Conservation (phyloP, 2,329 filamentous ascomycete genomes). For the Biscogniauxia marginata region DNA sequence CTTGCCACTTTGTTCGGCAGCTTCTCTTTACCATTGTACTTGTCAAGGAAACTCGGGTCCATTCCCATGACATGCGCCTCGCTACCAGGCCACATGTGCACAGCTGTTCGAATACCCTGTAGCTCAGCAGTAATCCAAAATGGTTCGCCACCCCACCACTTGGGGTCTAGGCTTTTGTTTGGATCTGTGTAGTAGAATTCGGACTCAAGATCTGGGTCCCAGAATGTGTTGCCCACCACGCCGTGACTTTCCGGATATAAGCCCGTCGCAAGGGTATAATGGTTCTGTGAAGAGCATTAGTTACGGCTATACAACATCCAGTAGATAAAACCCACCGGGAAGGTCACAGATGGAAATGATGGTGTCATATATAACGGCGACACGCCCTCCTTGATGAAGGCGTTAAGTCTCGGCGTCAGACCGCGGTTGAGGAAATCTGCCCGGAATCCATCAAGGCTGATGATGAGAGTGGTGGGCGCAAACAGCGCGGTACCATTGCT, state of each 20-base stretch:
- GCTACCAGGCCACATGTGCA: slow-evolving; percentile 99
- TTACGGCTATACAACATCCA: background rate
- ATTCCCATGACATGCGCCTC: slow-evolving; percentile 79
- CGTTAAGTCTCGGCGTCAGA: slow-evolving; percentile 77
- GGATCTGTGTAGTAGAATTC: slow-evolving; percentile 90
- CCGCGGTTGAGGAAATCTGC: slow-evolving; percentile 86
- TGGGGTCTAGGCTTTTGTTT: slow-evolving; percentile 70
- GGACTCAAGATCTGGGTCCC: slow-evolving; percentile 73
- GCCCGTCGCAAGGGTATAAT: slow-evolving; percentile 90
- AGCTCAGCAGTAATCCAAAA: slow-evolving; percentile 91
- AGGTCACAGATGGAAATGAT: slow-evolving; percentile 94
- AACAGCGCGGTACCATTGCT: slow-evolving; percentile 89
- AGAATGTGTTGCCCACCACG: slow-evolving; percentile 91
- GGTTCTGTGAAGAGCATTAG: slow-evolving; percentile 51
- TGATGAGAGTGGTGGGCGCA: slow-evolving; percentile 85
- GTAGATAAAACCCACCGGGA: slow-evolving; percentile 53
- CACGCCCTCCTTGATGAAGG: slow-evolving; percentile 77
- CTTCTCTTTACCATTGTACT: slow-evolving; percentile 75
- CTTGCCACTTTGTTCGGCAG: slow-evolving; percentile 74
- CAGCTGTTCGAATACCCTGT: slow-evolving; percentile 72
- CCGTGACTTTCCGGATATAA: slow-evolving; percentile 92
- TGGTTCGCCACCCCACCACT: slow-evolving; percentile 95
- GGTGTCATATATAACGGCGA: slow-evolving; percentile 91
- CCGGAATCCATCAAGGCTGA: slow-evolving; percentile 93
- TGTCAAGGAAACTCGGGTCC: slow-evolving; percentile 79